Evolutionary conservation across 1,284 basidiomycete species (phyloP).

Genomic region (Apiotrichum gamsii): DNA sequence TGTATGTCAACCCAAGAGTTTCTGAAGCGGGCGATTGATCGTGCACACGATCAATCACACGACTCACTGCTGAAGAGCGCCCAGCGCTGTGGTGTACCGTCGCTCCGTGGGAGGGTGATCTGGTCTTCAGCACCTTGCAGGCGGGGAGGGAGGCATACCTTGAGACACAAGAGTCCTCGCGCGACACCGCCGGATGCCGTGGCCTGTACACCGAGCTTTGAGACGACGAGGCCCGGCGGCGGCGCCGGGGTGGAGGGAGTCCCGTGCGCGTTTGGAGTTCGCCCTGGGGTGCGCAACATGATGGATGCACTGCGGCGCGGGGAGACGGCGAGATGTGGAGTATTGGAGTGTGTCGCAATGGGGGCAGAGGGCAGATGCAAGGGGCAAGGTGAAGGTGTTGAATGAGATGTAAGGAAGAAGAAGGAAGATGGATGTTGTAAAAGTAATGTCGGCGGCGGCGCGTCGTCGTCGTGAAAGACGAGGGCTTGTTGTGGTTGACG

Average conservation of each 20-base stretch:
- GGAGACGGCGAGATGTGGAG: neutral
- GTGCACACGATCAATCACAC: neutral
- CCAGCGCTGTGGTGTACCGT: slow-evolving; percentile 23
- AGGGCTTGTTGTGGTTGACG: no score
- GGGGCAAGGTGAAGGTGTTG: no score
- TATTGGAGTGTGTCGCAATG: no score
- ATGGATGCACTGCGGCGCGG: neutral
- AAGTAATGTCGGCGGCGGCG: no score
- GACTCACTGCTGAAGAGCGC: slow-evolving; percentile 30
- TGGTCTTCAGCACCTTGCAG: neutral
- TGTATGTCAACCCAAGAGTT: neutral
- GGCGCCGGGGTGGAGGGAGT: slow-evolving; percentile 3
- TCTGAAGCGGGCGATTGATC: no score
- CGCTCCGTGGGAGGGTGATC: slow-evolving; percentile 28
- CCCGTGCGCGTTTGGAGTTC: neutral
- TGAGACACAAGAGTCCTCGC: slow-evolving; percentile 31
- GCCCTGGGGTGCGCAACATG: neutral
- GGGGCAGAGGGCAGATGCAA: no score
- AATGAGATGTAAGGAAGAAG: no score
- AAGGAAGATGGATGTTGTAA: no score
- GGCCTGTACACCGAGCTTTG: slow-evolving; percentile 33
- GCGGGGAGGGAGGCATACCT: slow-evolving; percentile 31
- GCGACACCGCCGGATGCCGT: slow-evolving; percentile 22
- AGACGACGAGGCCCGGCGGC: slow-evolving; percentile 28
- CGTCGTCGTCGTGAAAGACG: no score